Base-by-base conservation (phyloP, 805 yeast species). In the Pichia nanzhaoensis region DNA sequence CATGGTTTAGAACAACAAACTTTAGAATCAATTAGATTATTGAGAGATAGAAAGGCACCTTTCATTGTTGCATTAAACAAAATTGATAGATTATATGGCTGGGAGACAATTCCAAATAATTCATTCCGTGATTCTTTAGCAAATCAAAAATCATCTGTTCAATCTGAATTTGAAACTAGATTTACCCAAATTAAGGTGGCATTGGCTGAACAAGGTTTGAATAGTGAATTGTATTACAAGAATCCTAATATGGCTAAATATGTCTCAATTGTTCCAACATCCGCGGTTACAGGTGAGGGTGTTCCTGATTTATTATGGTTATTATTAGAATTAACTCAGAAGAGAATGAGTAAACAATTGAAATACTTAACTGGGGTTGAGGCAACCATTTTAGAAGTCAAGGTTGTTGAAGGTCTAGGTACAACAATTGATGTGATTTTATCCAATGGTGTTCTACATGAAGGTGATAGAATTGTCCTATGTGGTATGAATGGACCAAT, bases 281-380 rank as follows among this genome's bases (percentile, higher is more conserved):
- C 98, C 51, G 99, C 99, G 45, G 95, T 90, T 37, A 90, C 97
- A 13, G 99, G 99, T 66, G 99, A 93, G 71, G 99, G 99, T 85
- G 95, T 93, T 57, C 99, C 99, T 41, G 99, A 93, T 79, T 76
- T 93, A 71, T 78, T 93, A 61, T 89, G 96, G 91, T 77, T 93
- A 66, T 73, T 93, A 61, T 76, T 93, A 58, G 98, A 93, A 68
- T 78, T 93, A 59, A 93, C 99, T 14, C 98, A 93, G 71, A 85
- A 87, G 81, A 84, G 99, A 73, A 93, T 93, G 99, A 86, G 96
- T 53, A 90, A 90, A 67, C 97, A 91, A 74, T 82, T 93, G 70
- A 91, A 87, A 91, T 93, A 93, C 73, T 73, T 93, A 54, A 82
- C 97, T 31, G 80, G 84, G 63, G 82, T 93, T 49, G 98, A 90